These are phyloP conservation scores for Coemansia sp. DNA, from an alignment of 192 early-diverging fungal genomes.

Conservation along the genomic window DNA sequence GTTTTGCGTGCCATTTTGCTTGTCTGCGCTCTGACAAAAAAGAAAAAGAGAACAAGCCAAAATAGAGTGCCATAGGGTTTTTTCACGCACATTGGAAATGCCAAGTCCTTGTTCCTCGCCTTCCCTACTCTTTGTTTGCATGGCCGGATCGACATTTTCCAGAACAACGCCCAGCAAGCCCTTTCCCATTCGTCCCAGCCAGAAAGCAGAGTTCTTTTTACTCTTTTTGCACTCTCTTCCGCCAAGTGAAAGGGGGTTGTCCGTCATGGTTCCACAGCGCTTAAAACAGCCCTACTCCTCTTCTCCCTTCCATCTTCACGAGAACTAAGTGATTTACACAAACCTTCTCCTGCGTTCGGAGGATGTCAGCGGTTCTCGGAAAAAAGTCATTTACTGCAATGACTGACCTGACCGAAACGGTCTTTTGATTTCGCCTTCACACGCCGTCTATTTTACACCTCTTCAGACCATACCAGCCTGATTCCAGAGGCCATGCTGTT, in stretches of 20 bases:
- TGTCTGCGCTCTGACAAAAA: too few relatives aligned
- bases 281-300: too few relatives aligned
- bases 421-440: too few relatives aligned
- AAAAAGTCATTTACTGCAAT: not conserved
- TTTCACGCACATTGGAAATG: not conserved
- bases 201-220: not conserved
- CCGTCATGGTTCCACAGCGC: too few relatives aligned
- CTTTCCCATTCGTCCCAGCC: not conserved
- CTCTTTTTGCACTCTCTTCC: not conserved
- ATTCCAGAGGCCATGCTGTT: too few relatives aligned
- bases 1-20: too few relatives aligned
- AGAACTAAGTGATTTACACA: not conserved
- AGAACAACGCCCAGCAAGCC: not conserved
- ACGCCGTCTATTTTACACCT: too few relatives aligned
- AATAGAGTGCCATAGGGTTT: too few relatives aligned
- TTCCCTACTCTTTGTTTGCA: not conserved
- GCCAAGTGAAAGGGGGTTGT: too few relatives aligned
- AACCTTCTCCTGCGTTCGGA: not conserved
- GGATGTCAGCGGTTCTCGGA: not conserved
- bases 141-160: not conserved
- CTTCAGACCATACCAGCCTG: too few relatives aligned
- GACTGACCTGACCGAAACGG: too few relatives aligned
- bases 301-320: not conserved
- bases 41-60: too few relatives aligned
- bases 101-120: not conserved